phyloP scores from a whole-genome alignment of 768 basidiomycete species.

The Mycena sanguinolenta region DNA sequence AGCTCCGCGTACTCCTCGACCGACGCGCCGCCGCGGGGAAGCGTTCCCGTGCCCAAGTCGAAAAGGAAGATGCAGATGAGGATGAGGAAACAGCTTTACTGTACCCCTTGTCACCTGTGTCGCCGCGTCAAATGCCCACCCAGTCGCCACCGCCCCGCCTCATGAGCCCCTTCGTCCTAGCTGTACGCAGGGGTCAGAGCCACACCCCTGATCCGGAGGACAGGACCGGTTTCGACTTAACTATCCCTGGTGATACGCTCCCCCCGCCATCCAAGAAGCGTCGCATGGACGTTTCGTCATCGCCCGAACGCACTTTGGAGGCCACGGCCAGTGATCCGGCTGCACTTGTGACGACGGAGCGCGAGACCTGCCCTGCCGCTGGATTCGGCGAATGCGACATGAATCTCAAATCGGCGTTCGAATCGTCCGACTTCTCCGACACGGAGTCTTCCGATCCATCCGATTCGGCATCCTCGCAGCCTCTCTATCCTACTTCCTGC shows the following conservation, averaged over 20 bases:
- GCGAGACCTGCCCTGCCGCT: slow-evolving; percentile 26
- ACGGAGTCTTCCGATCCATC: background rate
- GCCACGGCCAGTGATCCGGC: background rate
- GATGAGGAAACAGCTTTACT: slow-evolving; percentile 4
- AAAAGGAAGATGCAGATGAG: slow-evolving; percentile 10
- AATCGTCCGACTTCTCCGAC: slow-evolving; percentile 11
- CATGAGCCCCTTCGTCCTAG: slow-evolving; percentile 34
- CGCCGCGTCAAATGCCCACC: slow-evolving; percentile 26
- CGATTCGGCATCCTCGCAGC: background rate
- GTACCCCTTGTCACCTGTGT: slow-evolving; percentile 30
- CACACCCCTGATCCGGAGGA: slow-evolving; percentile 27
- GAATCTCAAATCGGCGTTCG: slow-evolving; percentile 34
- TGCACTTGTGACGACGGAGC: slow-evolving; percentile 3
- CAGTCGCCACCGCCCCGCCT: slow-evolving; percentile 34
- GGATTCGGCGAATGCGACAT: slow-evolving; percentile 36
- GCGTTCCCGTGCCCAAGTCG: slow-evolving; percentile 20
- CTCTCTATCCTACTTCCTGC: slow-evolving; percentile 19
- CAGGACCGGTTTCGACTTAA: slow-evolving; percentile 32
- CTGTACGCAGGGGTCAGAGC: slow-evolving; percentile 27
- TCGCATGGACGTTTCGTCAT: slow-evolving; percentile 18
- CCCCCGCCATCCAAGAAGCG: slow-evolving; percentile 30
- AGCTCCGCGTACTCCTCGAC: slow-evolving; percentile 43
- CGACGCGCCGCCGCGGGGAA: slow-evolving; percentile 36
- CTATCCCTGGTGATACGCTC: slow-evolving; percentile 21
- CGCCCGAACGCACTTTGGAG: slow-evolving; percentile 9